Conservation (phyloP, 352 stramenopile genomes). For the Globisporangium mamillatum region DNA sequence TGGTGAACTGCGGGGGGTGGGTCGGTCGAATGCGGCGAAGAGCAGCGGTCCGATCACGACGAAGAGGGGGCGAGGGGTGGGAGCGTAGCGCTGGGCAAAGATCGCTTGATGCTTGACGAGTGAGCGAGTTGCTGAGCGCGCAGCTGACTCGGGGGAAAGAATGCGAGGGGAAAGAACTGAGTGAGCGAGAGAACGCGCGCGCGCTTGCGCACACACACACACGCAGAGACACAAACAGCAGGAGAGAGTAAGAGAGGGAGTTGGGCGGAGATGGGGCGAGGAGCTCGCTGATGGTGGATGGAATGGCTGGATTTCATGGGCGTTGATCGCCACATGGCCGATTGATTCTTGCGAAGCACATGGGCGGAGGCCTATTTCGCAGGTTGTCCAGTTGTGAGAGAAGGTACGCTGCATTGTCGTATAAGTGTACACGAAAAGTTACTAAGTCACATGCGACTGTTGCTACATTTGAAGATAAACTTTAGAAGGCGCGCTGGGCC, state of each 20-base stretch:
- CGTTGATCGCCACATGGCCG: constrained; percentile 4
- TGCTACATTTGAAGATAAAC: background rate
- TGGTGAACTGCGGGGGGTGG: constrained; percentile 13
- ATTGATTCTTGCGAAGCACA: constrained; percentile 3
- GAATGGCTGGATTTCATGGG: constrained; percentile 13
- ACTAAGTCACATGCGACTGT: background rate
- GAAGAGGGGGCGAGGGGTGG: background rate
- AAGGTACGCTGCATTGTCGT: background rate
- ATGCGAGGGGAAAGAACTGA: background rate
- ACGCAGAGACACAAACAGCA: background rate
- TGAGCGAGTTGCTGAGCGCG: background rate
- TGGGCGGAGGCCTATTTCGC: background rate
- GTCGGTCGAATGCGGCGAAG: constrained; percentile 2
- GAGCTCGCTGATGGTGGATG: background rate
- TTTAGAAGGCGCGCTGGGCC: background rate
- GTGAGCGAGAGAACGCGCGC: background rate
- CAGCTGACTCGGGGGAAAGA: constrained; percentile 9
- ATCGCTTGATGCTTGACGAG: constrained; percentile 6
- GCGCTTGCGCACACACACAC: too few species aligned
- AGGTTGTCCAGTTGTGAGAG: background rate
- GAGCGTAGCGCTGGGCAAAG: background rate
- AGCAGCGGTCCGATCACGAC: constrained; percentile 3
- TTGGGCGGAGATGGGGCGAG: background rate
- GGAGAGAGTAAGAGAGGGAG: background rate
- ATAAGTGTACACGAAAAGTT: background rate